These are phyloP conservation scores for Pseudocercospora fijiensis DNA, from an alignment of 2,329 filamentous ascomycete species.

Conservation along the genomic window DNA sequence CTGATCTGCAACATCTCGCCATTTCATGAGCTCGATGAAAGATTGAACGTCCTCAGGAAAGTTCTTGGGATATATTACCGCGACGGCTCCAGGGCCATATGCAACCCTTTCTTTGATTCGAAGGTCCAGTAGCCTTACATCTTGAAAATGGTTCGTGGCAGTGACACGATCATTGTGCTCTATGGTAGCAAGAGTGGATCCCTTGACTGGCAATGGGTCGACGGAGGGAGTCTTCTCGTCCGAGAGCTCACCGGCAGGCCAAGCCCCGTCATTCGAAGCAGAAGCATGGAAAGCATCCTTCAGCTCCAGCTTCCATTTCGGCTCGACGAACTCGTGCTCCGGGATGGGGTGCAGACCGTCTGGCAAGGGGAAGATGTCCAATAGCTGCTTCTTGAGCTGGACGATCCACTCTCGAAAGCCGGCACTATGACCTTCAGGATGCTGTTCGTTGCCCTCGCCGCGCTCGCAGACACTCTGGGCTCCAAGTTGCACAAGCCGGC, in stretches of 20 bases:
- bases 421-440: constrained; percentile 73
- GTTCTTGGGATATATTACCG: constrained; percentile 85
- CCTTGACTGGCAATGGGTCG: constrained; percentile 59
- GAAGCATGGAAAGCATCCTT: not conserved
- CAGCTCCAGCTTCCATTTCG: constrained; percentile 64
- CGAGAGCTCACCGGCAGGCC: not conserved
- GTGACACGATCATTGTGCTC: constrained; percentile 71
- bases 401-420: constrained; percentile 43
- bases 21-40: constrained; percentile 76
- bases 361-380: constrained; percentile 68
- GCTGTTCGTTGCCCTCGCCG: constrained; percentile 90
- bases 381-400: constrained; percentile 64
- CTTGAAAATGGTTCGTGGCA: constrained; percentile 79
- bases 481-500: constrained; percentile 78
- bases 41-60: constrained; percentile 75
- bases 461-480: constrained; percentile 71
- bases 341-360: constrained; percentile 67
- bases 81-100: constrained; percentile 72
- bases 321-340: constrained; percentile 69
- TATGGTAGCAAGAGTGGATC: constrained; percentile 59
- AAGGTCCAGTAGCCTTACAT: constrained; percentile 78
- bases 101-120: constrained; percentile 44
- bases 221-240: constrained; percentile 35
- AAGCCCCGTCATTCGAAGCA: not conserved
- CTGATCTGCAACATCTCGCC: constrained; percentile 70